Evolutionary conservation across 2,329 filamentous ascomycete genomes (phyloP).

Genomic region (Immersiporthe knoxdaviesiana): DNA sequence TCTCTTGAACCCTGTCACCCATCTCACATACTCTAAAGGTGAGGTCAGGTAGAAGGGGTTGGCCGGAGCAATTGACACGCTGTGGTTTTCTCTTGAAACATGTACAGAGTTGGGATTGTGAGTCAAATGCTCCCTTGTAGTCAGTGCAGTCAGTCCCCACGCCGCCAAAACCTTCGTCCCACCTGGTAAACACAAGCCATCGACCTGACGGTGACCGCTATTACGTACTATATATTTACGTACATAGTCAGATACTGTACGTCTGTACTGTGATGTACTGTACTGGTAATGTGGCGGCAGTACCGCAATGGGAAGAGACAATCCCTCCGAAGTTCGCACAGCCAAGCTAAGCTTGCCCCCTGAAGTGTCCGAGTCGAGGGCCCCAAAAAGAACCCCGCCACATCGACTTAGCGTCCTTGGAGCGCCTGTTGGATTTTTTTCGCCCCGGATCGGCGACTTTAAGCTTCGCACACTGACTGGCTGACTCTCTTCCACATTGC

Average conservation of each 20-base stretch:
- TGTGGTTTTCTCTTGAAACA: background rate
- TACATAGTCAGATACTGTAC: too few relatives aligned
- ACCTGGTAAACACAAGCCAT: background rate
- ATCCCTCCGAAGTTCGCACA: slow-evolving; percentile 17
- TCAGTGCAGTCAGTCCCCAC: background rate
- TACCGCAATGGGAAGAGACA: background rate
- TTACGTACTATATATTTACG: background rate
- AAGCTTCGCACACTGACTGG: background rate
- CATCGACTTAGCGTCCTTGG: slow-evolving; percentile 15
- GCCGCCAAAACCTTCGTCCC: background rate
- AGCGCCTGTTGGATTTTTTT: slow-evolving; percentile 25
- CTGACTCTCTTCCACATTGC: slow-evolving; percentile 6
- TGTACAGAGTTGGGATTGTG: background rate
- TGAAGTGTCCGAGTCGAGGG: slow-evolving; percentile 25
- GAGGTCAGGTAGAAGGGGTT: background rate
- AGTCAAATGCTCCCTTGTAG: background rate
- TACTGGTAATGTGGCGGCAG: too few relatives aligned
- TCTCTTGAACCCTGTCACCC: background rate
- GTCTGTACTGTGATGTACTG: too few relatives aligned
- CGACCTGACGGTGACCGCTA: background rate
- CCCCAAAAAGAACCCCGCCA: slow-evolving; percentile 23
- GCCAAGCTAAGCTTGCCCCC: background rate
- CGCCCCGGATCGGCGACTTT: slow-evolving; percentile 20
- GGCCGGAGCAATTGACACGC: background rate
- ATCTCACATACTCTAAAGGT: background rate